Conservation (phyloP, 257 asterid genomes). For the Nemophila menziesii region DNA sequence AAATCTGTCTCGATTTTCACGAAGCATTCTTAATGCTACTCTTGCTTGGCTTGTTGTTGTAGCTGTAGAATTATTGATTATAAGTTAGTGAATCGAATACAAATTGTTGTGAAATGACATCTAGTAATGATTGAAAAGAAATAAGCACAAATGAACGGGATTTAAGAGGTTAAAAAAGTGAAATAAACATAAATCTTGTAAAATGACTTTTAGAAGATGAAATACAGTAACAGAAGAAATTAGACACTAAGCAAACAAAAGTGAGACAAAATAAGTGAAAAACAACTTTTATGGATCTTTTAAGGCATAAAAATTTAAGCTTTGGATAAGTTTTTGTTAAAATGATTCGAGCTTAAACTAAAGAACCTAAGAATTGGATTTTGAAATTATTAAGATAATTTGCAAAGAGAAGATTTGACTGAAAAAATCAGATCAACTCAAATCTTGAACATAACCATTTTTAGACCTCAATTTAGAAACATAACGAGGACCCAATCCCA, state of each 20-base stretch:
- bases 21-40: conserved; percentile 56
- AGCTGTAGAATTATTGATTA: conserved; percentile 37
- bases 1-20: conserved; percentile 57
- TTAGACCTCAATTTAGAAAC: background rate
- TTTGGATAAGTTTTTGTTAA: background rate
- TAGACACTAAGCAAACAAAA: background rate
- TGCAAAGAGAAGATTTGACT: background rate
- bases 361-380: background rate
- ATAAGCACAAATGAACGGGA: background rate
- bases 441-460: background rate
- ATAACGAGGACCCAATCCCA: background rate
- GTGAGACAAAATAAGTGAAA: background rate
- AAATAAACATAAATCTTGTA: too few relatives aligned
- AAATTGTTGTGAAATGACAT: background rate
- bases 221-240: background rate
- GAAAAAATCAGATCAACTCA: background rate
- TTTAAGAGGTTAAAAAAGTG: too few relatives aligned
- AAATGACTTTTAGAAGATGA: too few relatives aligned
- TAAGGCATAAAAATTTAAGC: background rate
- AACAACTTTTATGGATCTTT: background rate
- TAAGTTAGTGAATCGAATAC: too few relatives aligned
- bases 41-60: conserved; percentile 57
- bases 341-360: background rate
- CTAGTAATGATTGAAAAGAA: background rate
- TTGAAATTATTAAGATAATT: background rate